Conservation (phyloP, 2,329 filamentous ascomycete genomes). For the Sclerotinia subarctica region DNA sequence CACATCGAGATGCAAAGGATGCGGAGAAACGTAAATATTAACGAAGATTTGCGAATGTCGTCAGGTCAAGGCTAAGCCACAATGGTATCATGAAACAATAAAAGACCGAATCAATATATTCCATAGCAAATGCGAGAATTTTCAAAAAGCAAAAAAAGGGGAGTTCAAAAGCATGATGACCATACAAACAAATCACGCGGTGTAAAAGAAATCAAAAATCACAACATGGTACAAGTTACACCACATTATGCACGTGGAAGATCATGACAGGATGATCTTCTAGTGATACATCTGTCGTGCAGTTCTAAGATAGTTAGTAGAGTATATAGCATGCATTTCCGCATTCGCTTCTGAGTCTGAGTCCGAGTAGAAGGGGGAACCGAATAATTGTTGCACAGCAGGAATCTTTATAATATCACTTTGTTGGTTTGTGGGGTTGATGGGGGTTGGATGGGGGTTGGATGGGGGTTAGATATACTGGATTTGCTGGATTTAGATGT, state of each 20-base stretch:
- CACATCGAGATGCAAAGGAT: background rate
- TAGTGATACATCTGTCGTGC: slow-evolving; percentile 6
- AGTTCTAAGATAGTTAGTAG: slow-evolving; percentile 9
- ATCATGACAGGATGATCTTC: background rate
- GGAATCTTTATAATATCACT: background rate
- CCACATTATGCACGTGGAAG: background rate
- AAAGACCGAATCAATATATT: background rate
- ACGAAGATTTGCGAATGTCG: slow-evolving; percentile 12
- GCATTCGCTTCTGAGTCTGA: slow-evolving; percentile 4
- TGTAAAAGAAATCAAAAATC: background rate
- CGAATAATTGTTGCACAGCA: background rate
- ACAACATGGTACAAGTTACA: background rate
- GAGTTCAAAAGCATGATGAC: background rate
- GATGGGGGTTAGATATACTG: background rate
- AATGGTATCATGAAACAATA: background rate
- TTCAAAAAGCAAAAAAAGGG: too few species aligned
- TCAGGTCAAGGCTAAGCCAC: background rate
- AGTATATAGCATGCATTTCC: background rate
- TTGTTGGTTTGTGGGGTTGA: background rate
- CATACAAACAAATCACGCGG: background rate
- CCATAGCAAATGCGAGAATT: background rate
- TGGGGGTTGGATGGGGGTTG: too few species aligned
- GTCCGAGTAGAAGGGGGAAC: background rate
- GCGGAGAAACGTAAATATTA: background rate
- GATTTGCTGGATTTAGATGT: background rate